Conservation (phyloP, 495 filamentous ascomycete species). For the Aspergillus coremiiformis region DNA sequence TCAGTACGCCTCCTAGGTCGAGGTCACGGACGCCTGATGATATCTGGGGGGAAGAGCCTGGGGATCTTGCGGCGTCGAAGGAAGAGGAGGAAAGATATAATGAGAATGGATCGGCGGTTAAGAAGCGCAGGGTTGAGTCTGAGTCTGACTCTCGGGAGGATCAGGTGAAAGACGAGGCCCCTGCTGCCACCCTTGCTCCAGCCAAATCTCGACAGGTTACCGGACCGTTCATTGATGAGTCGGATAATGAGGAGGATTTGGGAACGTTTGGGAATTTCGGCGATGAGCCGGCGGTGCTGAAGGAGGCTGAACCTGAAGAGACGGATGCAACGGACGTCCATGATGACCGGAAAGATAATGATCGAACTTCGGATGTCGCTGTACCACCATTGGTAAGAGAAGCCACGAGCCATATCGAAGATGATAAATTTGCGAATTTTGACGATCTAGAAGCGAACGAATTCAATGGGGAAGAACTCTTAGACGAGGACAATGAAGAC, state of each 20-base stretch:
- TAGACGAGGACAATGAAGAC: conserved; percentile 31
- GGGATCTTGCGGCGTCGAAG: conserved; percentile 10
- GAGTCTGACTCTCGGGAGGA: conserved; percentile 6
- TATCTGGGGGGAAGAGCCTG: conserved; percentile 27
- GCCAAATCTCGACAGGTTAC: conserved; percentile 18
- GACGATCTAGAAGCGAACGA: conserved; percentile 55
- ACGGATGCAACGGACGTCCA: conserved; percentile 4
- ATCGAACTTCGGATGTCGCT: conserved; percentile 25
- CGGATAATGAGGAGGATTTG: conserved; percentile 56
- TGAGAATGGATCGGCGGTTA: conserved; percentile 24
- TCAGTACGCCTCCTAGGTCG: background rate
- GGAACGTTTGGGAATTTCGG: conserved; percentile 16
- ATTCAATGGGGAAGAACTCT: conserved; percentile 31
- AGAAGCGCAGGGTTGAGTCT: conserved; percentile 37
- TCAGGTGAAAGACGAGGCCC: conserved; percentile 12
- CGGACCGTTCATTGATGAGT: conserved; percentile 60
- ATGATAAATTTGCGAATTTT: conserved; percentile 59
- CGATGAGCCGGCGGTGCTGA: conserved; percentile 5
- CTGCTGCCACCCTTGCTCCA: background rate
- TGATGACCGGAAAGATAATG: conserved; percentile 46
- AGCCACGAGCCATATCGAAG: conserved; percentile 47
- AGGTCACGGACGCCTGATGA: conserved; percentile 30
- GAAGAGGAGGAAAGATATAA: conserved; percentile 22
- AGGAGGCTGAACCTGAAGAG: background rate
- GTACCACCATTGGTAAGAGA: conserved; percentile 46